Percentiles rank a stretch among this genome's conserved stretches.
Evolutionary conservation across 371 early-diverging fungal genomes (phyloP).

Genomic region (Syncephalastrum sp.): DNA sequence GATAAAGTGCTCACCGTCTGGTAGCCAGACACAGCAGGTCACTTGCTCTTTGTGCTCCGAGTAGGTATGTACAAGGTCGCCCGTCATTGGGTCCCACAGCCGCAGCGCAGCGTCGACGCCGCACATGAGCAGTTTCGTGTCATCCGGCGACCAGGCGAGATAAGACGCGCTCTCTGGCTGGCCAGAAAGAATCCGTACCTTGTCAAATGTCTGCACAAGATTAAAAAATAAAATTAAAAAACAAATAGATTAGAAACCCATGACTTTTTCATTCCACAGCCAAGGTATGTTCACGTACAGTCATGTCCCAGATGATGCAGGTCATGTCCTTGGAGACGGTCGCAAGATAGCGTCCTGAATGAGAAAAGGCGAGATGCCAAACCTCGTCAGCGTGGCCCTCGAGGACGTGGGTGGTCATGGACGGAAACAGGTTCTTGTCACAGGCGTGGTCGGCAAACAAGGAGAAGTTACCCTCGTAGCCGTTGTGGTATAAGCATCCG

Average conservation of each 20-base stretch:
- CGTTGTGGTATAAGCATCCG: conserved; percentile 86
- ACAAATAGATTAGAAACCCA: too few relatives aligned
- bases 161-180: conserved; percentile 70
- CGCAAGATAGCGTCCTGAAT: conserved; percentile 85
- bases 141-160: conserved; percentile 92
- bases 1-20: conserved; percentile 73
- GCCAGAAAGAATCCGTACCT: conserved; percentile 31
- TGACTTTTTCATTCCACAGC: too few relatives aligned
- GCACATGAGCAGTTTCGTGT: conserved; percentile 71
- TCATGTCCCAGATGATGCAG: conserved; percentile 85
- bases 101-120: conserved; percentile 76
- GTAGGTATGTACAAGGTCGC: conserved; percentile 52
- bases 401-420: conserved; percentile 59
- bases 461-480: conserved; percentile 53
- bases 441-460: conserved; percentile 79
- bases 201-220: conserved; percentile 49
- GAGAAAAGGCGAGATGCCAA: conserved; percentile 92
- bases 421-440: conserved; percentile 52
- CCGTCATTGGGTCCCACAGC: conserved; percentile 81
- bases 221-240: background rate
- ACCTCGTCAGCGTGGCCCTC: conserved; percentile 90
- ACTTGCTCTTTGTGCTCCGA: conserved; percentile 69
- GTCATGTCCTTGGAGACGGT: conserved; percentile 89
- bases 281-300: conserved; percentile 34
- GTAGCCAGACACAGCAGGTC: conserved; percentile 84